phyloP scores from a whole-genome alignment of 257 asterid genomes.

The Solanum tarijense region DNA sequence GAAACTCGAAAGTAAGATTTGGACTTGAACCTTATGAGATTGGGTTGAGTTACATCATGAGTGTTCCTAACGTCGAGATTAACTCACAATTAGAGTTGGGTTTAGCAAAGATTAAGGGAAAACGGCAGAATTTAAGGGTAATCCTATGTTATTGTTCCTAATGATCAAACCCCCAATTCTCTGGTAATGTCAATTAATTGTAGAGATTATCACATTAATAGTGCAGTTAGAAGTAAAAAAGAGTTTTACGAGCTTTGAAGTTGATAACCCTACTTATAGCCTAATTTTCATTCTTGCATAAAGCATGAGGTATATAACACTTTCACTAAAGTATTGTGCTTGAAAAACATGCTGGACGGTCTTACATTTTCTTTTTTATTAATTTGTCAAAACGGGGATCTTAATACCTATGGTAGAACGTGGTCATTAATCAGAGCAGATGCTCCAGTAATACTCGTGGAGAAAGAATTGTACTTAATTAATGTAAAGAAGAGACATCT shows the following conservation, averaged over 20 bases:
- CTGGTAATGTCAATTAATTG: neutral
- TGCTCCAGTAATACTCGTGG: neutral
- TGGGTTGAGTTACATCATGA: neutral
- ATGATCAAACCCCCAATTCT: neutral
- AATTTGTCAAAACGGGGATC: neutral
- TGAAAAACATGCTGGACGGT: neutral
- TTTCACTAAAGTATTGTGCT: neutral
- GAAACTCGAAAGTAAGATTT: neutral
- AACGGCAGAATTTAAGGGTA: neutral
- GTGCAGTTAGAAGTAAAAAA: neutral
- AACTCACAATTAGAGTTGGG: neutral
- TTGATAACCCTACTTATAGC: neutral
- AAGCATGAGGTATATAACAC: neutral
- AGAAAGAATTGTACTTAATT: neutral
- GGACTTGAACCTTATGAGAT: neutral
- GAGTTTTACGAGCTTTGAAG: neutral
- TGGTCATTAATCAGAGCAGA: neutral
- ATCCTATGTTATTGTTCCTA: neutral
- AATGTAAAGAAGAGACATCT: neutral
- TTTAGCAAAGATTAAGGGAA: neutral
- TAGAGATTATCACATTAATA: neutral
- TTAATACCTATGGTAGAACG: neutral
- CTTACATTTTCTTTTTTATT: neutral
- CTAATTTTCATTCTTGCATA: neutral
- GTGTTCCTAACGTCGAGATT: neutral